phyloP scores from a whole-genome alignment of 2,329 filamentous ascomycete genomes.

The Apiospora aurea region DNA sequence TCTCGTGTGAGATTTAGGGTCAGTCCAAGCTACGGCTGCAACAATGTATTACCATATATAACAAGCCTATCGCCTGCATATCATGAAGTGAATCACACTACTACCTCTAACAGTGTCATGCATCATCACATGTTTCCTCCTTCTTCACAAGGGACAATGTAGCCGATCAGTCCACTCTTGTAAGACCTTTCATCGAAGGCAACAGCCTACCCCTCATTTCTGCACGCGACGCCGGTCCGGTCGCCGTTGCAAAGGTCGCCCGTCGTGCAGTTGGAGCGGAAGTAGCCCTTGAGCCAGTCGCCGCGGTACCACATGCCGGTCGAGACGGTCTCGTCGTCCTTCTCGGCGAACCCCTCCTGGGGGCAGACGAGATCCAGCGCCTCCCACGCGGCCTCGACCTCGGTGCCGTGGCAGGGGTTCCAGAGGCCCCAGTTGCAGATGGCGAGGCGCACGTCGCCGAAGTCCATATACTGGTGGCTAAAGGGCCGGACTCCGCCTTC shows the following conservation, averaged over 20 bases:
- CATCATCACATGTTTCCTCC: background rate
- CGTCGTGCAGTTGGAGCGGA: conserved; percentile 15
- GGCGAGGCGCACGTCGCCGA: background rate
- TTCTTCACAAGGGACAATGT: background rate
- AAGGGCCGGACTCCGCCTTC: background rate
- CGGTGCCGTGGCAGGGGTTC: background rate
- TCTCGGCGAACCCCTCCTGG: background rate
- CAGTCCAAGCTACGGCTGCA: no score
- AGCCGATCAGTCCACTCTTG: no score
- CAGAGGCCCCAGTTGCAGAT: conserved; percentile 8
- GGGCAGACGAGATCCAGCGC: background rate
- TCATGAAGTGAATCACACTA: no score
- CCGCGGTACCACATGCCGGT: background rate
- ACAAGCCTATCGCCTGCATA: no score
- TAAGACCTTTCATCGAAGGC: background rate
- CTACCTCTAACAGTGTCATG: no score
- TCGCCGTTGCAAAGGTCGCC: background rate
- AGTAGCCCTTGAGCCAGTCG: conserved; percentile 14
- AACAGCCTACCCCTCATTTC: background rate
- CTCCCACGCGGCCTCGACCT: background rate
- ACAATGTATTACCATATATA: no score
- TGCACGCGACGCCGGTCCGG: background rate
- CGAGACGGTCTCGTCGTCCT: background rate
- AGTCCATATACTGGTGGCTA: background rate
- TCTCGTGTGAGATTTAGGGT: no score